Evolutionary conservation across 495 filamentous ascomycete species (phyloP).

Genomic region (Hypoxylon fuscum): DNA sequence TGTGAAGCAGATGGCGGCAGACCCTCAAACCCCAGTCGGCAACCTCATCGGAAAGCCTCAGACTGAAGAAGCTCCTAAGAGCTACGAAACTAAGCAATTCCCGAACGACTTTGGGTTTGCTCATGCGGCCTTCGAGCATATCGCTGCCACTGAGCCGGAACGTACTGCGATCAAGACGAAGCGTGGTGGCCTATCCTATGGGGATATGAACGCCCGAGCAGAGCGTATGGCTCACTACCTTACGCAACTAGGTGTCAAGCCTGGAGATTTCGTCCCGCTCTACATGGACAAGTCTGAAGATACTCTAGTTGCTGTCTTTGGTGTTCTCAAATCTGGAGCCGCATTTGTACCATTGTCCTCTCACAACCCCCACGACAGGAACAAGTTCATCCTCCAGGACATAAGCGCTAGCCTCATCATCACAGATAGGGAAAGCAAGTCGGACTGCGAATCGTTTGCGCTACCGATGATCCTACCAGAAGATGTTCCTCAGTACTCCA

Average conservation of each 20-base stretch:
- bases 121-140: background rate
- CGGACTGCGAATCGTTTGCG: background rate
- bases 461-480: background rate
- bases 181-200: background rate
- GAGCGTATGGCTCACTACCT: constrained; percentile 45
- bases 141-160: background rate
- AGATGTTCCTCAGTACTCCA: background rate
- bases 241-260: constrained; percentile 38
- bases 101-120: background rate
- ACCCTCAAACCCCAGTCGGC: background rate
- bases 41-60: too few relatives aligned
- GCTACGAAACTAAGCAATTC: background rate
- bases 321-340: constrained; percentile 50
- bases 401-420: constrained; percentile 5
- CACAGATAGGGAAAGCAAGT: background rate
- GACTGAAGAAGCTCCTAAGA: too few relatives aligned
- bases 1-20: background rate
- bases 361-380: constrained; percentile 59
- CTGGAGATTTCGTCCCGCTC: constrained; percentile 49
- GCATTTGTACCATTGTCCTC: constrained; percentile 61
- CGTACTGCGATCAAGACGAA: background rate
- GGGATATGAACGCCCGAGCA: constrained; percentile 14
- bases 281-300: constrained; percentile 53
- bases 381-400: constrained; percentile 39
- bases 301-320: constrained; percentile 49